These are phyloP conservation scores for Eremothecium gossypii DNA, from an alignment of 1,139 yeast species.

Conservation along the genomic window DNA sequence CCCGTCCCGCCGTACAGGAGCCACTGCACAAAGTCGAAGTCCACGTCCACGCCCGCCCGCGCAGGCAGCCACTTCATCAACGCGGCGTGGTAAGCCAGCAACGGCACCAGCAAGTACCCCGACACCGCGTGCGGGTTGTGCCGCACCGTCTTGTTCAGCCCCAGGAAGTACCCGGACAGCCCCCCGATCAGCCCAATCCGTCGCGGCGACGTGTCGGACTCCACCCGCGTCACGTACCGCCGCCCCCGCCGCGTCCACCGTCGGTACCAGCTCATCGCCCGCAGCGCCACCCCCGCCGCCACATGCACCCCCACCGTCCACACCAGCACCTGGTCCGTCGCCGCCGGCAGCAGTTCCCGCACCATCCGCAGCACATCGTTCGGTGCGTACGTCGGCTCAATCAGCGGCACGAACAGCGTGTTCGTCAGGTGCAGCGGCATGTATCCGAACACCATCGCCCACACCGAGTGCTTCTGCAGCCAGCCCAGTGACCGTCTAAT, in stretches of 20 bases:
- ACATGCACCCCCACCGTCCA: slow-evolving; percentile 13
- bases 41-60: slow-evolving; percentile 11
- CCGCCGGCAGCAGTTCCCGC: slow-evolving; percentile 17
- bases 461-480: slow-evolving; percentile 18
- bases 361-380: slow-evolving; percentile 21
- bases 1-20: slow-evolving; percentile 13
- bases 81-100: slow-evolving; percentile 17
- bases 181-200: slow-evolving; percentile 21
- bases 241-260: slow-evolving; percentile 3
- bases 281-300: slow-evolving; percentile 14
- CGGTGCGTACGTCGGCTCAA: slow-evolving; percentile 18
- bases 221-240: slow-evolving; percentile 7
- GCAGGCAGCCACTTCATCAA: slow-evolving; percentile 18
- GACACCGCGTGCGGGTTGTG: slow-evolving; percentile 18
- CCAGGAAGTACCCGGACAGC: slow-evolving; percentile 20
- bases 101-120: slow-evolving; percentile 18
- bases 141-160: slow-evolving; percentile 13
- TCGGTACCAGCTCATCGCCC: slow-evolving; percentile 5
- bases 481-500: slow-evolving; percentile 5
- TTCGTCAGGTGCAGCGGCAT: slow-evolving; percentile 22
- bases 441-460: slow-evolving; percentile 13
- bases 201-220: slow-evolving; percentile 13
- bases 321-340: slow-evolving; percentile 12
- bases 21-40: slow-evolving; percentile 21
- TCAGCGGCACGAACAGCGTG: slow-evolving; percentile 16